Percentiles rank a stretch among this genome's conserved stretches.
Conservation (phyloP, 2,329 filamentous ascomycete genomes). For the Pestalotiopsis fici region DNA sequence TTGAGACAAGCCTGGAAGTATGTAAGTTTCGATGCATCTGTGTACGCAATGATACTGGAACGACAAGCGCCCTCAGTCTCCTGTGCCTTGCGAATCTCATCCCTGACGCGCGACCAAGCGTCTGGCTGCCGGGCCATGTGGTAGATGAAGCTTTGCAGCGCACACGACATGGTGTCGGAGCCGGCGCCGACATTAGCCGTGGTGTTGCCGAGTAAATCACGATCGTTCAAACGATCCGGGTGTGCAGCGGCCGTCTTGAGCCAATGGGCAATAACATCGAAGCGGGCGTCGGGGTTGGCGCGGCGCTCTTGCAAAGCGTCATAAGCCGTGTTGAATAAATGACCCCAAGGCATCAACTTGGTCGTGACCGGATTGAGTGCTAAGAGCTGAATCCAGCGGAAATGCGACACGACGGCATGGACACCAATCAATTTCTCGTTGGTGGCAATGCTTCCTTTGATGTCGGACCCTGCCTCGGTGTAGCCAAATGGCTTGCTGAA, state of each 20-base stretch:
- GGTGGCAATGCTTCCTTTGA: slow-evolving; percentile 21
- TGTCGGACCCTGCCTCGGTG: slow-evolving; percentile 22
- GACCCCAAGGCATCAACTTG: not conserved
- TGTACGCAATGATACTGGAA: not conserved
- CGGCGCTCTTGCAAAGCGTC: not conserved
- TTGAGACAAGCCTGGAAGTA: slow-evolving; percentile 9
- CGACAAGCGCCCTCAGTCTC: not conserved
- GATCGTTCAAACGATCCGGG: slow-evolving; percentile 15
- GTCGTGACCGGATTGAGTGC: slow-evolving; percentile 17
- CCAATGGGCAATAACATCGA: not conserved
- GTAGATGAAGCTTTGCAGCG: not conserved
- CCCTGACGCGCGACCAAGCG: not conserved
- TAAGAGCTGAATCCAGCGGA: not conserved
- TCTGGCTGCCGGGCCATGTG: not conserved
- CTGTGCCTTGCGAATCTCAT: not conserved
- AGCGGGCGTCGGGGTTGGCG: not conserved
- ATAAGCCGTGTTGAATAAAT: slow-evolving; percentile 10
- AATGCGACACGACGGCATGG: not conserved
- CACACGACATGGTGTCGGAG: not conserved
- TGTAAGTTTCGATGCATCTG: not conserved
- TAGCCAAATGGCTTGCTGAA: slow-evolving; percentile 28
- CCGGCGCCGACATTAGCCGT: slow-evolving; percentile 14
- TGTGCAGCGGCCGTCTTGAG: not conserved
- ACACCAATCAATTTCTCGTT: not conserved
- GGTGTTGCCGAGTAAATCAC: slow-evolving; percentile 18